Evolutionary conservation across 352 stramenopile genomes (phyloP), one percentile per base, ranked within the genome.

Genomic region (Globisporangium carolinianum): DNA sequence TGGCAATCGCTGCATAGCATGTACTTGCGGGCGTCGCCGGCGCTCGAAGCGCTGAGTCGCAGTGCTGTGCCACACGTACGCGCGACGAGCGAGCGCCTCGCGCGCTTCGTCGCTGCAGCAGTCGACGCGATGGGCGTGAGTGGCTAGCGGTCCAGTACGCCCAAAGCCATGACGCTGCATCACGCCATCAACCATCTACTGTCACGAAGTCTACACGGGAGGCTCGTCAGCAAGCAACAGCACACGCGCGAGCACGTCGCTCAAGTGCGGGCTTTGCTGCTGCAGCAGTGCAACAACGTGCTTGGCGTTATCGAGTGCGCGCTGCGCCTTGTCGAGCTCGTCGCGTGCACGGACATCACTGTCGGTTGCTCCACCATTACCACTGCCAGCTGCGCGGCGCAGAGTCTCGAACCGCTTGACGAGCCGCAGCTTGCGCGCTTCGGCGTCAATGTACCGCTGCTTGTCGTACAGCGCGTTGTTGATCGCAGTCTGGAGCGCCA

Each of bases 391-490:
- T 50, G 53, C 14, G 12, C 79, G 83, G 18, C 75, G 68, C 37
- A 88, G 65, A 7, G 66, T 68, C 45, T 94, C 76, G 18, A 90
- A 88, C 8, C 84, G 66, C 51, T 88, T 84, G 24, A 76, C 61
- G 55, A 96, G 72, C 9, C 83, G 75, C 57, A 91, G 58, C 55
- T 94, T 86, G 36, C 79, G 73, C 18, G 74, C 64, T 51, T 86
- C 73, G 18, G 74, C 81, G 57, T 96, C 85, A 35, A 92, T 86
- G 52, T 85, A 88, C 17, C 85, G 72, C 65, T 97, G 91, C 51
- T 97, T 97, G 38, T 97, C 87, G 63, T 97, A 98, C 32, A 97
- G 66, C 45, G 76, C 71, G 47, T 76, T 68, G 71, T 97, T 97
- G 58, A 97, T 95, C 35, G 65, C 61, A 9, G 75, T 75, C 67